Base-by-base conservation (phyloP, 2,329 filamentous ascomycete species). In the Scedosporium aurantiacum region DNA sequence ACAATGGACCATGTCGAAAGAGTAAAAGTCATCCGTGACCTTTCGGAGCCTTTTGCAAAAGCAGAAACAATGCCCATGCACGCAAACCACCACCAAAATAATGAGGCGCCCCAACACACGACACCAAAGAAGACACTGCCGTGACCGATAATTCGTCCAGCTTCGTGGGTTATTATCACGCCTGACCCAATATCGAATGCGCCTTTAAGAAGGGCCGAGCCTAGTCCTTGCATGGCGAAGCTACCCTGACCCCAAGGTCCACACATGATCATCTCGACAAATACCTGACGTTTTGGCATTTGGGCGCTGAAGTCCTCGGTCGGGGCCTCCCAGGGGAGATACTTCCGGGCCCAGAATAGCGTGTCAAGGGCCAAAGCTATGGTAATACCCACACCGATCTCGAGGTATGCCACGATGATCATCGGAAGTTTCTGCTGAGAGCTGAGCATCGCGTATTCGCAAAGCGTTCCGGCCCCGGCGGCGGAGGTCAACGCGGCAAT, bases 51-150 rank as follows among this genome's bases (percentile, higher is more conserved):
- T 66, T 66, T 0, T 64, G 63, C 14, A 63, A 45, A 5, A 69
- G 45, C 5, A 32, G 16, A 37, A 14, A 54, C 43, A 16, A 74
- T 73, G 58, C 72, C 71, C 43, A 72, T 62, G 6, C 74, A 65
- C 2, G 73, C 72, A 62, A 77, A 73, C n/a, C 66, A 63, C 71
- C 73, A 74, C 75, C 74, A 78, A 45, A 77, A 75, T 3, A 72
- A 70, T 0, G 69, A 72, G 55, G 73, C 71, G 0, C 75, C 75
- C 70, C 73, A 76, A n/a, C 68, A 65, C 16, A 76, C 54, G 32
- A 78, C 59, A 0, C 73, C 75, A 0, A 68, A 64, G 32, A 77
- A 71, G 41, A 73, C 68, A 43, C 75, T 76, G 4, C 67, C 63
- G 21, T 67, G 68, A 0, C 67, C 71, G 5, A 77, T 65, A 0